Evolutionary conservation across 345 rosid genomes (phyloP).

Genomic region (Eutrema japonicum): DNA sequence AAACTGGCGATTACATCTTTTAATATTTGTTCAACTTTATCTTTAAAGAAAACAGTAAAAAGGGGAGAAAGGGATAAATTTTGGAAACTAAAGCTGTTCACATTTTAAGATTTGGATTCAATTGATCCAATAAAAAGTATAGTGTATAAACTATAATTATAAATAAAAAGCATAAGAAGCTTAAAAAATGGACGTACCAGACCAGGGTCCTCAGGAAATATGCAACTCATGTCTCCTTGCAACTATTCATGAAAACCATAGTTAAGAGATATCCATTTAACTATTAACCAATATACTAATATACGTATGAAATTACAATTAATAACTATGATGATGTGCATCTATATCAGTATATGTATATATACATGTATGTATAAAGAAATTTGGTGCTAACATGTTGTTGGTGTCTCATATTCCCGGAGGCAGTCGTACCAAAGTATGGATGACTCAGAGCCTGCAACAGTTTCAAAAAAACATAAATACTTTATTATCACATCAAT

Average conservation of each 20-base stretch:
- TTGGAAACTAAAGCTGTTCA: constrained; percentile 42
- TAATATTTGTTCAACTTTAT: constrained; percentile 40
- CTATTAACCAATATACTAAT: neutral
- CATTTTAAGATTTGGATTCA: constrained; percentile 40
- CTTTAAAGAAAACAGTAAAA: constrained; percentile 39
- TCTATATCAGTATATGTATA: neutral
- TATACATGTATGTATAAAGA: neutral
- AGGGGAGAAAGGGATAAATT: constrained; percentile 17
- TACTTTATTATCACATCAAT: constrained; percentile 40
- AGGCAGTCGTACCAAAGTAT: constrained; percentile 75
- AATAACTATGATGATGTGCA: neutral
- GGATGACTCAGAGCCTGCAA: constrained; percentile 95
- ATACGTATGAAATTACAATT: neutral
- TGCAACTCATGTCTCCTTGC: constrained; percentile 72
- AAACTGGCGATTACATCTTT: constrained; percentile 54
- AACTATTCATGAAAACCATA: constrained; percentile 50
- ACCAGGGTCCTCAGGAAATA: constrained; percentile 95
- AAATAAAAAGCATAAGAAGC: neutral
- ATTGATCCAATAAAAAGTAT: constrained; percentile 57
- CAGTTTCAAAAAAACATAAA: constrained; percentile 19
- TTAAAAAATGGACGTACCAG: constrained; percentile 52
- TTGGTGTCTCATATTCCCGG: constrained; percentile 64
- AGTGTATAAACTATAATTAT: constrained; percentile 25
- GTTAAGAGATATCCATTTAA: neutral
- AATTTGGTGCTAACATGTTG: constrained; percentile 64